A percentile compares a stretch with the other conserved stretches of the same genome.
These are phyloP conservation scores for Pseudogymnoascus sp. DNA, from an alignment of 2,329 filamentous ascomycete genomes.

Conservation along the genomic window DNA sequence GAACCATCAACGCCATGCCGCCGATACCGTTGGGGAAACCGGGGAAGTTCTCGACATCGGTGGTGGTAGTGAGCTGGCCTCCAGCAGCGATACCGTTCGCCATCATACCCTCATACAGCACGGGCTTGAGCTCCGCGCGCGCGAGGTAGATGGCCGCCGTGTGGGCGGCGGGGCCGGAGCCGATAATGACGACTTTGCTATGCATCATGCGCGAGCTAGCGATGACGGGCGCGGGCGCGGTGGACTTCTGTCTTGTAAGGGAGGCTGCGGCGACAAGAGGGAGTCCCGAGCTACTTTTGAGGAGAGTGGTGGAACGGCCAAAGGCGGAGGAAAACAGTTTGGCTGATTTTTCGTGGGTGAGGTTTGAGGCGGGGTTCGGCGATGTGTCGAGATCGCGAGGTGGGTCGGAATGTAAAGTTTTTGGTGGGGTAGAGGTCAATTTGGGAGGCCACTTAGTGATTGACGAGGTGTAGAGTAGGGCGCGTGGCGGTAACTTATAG, in stretches of 20 bases:
- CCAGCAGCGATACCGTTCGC: constrained; percentile 94
- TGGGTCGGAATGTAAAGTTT: background rate
- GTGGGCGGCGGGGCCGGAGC: constrained; percentile 95
- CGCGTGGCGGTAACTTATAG: constrained; percentile 3
- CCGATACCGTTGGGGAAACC: constrained; percentile 88
- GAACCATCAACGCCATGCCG: constrained; percentile 72
- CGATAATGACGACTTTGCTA: constrained; percentile 84
- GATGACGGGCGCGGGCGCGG: constrained; percentile 30
- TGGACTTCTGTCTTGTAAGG: constrained; percentile 30
- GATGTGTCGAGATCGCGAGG: constrained; percentile 1
- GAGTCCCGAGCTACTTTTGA: constrained; percentile 20
- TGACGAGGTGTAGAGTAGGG: background rate
- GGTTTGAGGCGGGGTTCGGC: background rate
- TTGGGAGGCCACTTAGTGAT: background rate
- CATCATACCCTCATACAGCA: constrained; percentile 96
- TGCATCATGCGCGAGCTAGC: constrained; percentile 62
- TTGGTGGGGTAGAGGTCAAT: background rate
- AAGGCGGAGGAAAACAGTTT: constrained; percentile 89
- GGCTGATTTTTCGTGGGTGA: constrained; percentile 38
- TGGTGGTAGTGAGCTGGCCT: constrained; percentile 95
- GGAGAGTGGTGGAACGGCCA: constrained; percentile 49
- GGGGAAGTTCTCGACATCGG: constrained; percentile 97
- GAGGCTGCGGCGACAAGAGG: constrained; percentile 13
- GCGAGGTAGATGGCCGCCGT: constrained; percentile 95
- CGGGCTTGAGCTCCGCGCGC: constrained; percentile 84